These are phyloP conservation scores for Candida frijolesensis DNA, from an alignment of 1,139 yeast genomes.

Conservation along the genomic window DNA sequence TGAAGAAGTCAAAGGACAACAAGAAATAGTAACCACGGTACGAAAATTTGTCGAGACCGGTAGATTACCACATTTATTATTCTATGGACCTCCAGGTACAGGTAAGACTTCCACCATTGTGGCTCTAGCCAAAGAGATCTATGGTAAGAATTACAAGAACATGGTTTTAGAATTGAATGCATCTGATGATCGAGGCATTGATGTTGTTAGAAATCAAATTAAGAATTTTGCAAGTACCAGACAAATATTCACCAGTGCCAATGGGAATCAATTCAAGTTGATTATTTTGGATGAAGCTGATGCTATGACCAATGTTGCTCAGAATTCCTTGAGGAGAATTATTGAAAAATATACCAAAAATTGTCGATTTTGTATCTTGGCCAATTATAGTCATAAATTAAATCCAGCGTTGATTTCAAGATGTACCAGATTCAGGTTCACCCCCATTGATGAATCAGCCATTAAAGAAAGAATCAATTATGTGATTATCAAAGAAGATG, in stretches of 20 bases:
- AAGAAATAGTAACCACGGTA: constrained; percentile 79
- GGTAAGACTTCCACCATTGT: constrained; percentile 95
- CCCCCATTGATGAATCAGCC: constrained; percentile 73
- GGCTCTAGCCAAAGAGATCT: constrained; percentile 89
- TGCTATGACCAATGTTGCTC: constrained; percentile 96
- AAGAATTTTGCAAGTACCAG: constrained; percentile 86
- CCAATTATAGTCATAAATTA: constrained; percentile 93
- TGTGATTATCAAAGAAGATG: constrained; percentile 69
- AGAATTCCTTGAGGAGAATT: constrained; percentile 87
- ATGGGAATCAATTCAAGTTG: constrained; percentile 73
- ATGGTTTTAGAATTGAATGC: constrained; percentile 93
- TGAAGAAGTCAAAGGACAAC: constrained; percentile 90
- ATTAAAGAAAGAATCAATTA: constrained; percentile 65
- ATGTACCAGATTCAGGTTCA: constrained; percentile 92
- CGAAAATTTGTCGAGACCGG: constrained; percentile 83
- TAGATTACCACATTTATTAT: constrained; percentile 81
- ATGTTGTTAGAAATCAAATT: constrained; percentile 82
- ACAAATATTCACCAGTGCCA: constrained; percentile 64
- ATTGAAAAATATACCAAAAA: constrained; percentile 95
- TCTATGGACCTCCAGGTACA: constrained; percentile 98
- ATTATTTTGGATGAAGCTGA: constrained; percentile 97
- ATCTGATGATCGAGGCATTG: constrained; percentile 84
- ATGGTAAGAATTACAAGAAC: constrained; percentile 78
- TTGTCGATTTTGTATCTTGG: constrained; percentile 93
- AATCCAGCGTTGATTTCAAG: constrained; percentile 94